phyloP scores from a whole-genome alignment of 169 alveolate genomes.

The Cryptosporidium meleagridis region DNA sequence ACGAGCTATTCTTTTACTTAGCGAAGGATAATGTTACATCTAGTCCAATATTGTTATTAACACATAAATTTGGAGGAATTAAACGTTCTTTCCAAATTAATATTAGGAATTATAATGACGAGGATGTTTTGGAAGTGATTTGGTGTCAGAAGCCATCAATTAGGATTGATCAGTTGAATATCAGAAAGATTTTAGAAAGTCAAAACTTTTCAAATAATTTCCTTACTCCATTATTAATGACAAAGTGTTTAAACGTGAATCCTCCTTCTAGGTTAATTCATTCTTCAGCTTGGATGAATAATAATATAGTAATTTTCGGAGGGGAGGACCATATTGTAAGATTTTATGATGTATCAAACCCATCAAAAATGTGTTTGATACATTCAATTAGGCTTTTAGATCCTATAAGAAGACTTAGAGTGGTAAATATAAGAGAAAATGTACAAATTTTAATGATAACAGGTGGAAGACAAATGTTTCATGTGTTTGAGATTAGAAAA shows the following conservation, averaged over 20 bases:
- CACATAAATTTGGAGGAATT: slow-evolving; percentile 62
- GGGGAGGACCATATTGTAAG: slow-evolving; percentile 66
- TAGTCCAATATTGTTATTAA: slow-evolving; percentile 21
- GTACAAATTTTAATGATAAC: background rate
- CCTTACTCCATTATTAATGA: background rate
- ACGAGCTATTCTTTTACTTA: slow-evolving; percentile 18
- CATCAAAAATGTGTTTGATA: slow-evolving; percentile 5
- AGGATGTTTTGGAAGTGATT: slow-evolving; percentile 10
- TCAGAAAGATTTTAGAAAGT: background rate
- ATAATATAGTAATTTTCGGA: slow-evolving; percentile 6
- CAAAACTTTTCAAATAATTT: too few species aligned
- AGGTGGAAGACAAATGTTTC: slow-evolving; percentile 59
- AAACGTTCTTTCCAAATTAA: slow-evolving; percentile 53
- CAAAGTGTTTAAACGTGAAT: background rate
- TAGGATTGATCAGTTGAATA: slow-evolving; percentile 18
- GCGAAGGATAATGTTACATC: slow-evolving; percentile 8
- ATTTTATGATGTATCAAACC: slow-evolving; percentile 20
- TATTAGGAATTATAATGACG: background rate
- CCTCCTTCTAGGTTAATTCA: slow-evolving; percentile 52
- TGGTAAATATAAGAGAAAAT: background rate
- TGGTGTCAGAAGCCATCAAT: slow-evolving; percentile 66
- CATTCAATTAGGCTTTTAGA: slow-evolving; percentile 52
- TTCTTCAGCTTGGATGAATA: slow-evolving; percentile 37
- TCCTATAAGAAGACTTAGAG: slow-evolving; percentile 39
- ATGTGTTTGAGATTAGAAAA: slow-evolving; percentile 8